These are phyloP conservation scores for Cyclotella cryptica DNA, from an alignment of 108 stramenopile genomes.

Conservation along the genomic window DNA sequence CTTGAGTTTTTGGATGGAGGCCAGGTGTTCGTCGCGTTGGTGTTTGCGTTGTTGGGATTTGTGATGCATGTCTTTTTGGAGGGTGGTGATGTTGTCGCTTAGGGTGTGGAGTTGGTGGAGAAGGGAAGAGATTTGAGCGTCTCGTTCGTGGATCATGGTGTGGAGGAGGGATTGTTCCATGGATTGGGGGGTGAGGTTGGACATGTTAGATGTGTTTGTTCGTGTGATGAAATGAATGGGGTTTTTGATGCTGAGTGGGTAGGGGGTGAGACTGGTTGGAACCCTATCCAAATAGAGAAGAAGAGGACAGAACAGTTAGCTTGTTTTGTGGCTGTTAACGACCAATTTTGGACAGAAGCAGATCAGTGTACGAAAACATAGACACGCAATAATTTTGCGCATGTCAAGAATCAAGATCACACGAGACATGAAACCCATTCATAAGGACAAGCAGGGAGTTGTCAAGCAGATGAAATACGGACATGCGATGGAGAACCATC, in stretches of 20 bases:
- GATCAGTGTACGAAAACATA: no score
- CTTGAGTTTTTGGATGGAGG: conserved; percentile 39
- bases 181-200: neutral
- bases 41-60: conserved; percentile 27
- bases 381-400: no score
- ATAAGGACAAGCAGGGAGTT: no score
- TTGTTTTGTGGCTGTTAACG: no score
- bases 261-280: neutral
- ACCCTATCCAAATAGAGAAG: neutral
- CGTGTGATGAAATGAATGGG: neutral
- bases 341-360: no score
- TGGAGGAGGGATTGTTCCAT: conserved; percentile 34
- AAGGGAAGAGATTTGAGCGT: conserved; percentile 49
- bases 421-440: no score
- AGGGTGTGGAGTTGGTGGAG: conserved; percentile 45
- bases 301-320: no score
- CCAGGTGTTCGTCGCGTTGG: conserved; percentile 46
- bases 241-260: neutral
- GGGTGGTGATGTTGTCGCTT: conserved; percentile 30
- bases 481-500: no score
- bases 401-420: no score
- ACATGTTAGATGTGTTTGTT: neutral
- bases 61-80: conserved; percentile 28
- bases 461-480: no score
- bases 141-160: conserved; percentile 45